Base-by-base conservation (phyloP, 768 basidiomycete genomes). In the Guyanaporus albipodus region DNA sequence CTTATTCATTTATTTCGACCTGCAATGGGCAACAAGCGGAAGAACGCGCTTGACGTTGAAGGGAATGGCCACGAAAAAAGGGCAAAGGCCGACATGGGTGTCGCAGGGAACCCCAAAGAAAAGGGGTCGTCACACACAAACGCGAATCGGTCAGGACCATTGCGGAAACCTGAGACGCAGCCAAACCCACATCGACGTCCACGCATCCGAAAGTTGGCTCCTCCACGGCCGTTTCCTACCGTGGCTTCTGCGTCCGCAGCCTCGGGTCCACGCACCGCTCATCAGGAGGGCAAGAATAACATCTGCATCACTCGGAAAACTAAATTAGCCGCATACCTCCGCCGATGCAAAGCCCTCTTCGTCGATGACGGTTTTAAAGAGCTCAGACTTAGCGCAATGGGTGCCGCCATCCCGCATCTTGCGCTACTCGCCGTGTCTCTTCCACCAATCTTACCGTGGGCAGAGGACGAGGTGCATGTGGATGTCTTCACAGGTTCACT, bases 351-450 rank as follows among this genome's bases (percentile, higher is more conserved):
- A 57, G 75, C 82, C 48, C 66, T 84, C 23, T 66, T 91, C 36
- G 59, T 89, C 36, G 77, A 82, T 35, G 82, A 91, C 52, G 89
- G 86, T 82, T 89, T 87, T 59, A 85, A 85, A 52, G 81, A 78
- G 5, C 65, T 94, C 26, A 79, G 83, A 62, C 66, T 94, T 35
- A 80, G 77, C 49, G 91, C 88, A 6, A 85, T 93, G 82, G 91
- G 90, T 21, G 91, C 91, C 5, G 90, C 92, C 2, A 92, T 94
- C 47, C 90, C 91, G 3, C 83, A 83, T 56, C 78, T 91, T 19
- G 67, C 86, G 23, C 80, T 80, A 38, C 73, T 95, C 12, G 68
- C 77, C 11, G 75, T 83, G 6, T 83, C 88, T 18, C 72, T 93
- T 23, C 87, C 89, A 0, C 72, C 76, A 3, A 80, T 85, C 38